Conservation (phyloP, 176 grass and related monocot genomes). For the Bothriochloa decipiens region DNA sequence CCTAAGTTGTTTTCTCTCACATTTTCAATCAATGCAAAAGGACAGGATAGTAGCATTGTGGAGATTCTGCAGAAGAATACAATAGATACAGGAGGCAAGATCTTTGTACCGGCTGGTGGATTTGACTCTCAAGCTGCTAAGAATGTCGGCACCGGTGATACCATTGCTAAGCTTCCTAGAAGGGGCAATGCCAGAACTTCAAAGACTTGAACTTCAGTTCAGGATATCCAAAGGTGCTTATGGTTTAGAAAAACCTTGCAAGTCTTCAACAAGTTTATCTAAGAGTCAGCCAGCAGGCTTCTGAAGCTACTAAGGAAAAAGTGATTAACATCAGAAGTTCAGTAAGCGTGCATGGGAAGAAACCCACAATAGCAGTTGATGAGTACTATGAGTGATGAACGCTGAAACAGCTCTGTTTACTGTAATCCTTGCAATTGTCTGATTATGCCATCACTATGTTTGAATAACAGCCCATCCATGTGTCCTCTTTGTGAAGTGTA, state of each 20-base stretch:
- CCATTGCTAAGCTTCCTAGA: not conserved
- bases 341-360: not conserved
- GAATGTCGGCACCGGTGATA: not conserved
- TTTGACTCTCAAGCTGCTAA: not conserved
- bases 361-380: constrained; percentile 2
- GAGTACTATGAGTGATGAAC: constrained; percentile 3
- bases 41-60: no score
- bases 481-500: not conserved
- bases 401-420: not conserved
- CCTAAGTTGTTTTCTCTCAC: no score
- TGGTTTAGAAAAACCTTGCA: not conserved
- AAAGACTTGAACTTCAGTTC: not conserved
- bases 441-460: not conserved
- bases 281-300: not conserved
- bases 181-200: constrained; percentile 8
- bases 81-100: not conserved
- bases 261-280: not conserved
- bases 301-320: not conserved
- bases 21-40: no score
- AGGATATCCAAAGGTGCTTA: not conserved
- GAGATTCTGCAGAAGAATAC: no score
- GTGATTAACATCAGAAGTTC: not conserved
- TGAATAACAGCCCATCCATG: not conserved
- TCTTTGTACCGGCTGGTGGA: not conserved
- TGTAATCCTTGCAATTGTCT: not conserved